These are phyloP conservation scores for Termitomyces heimii DNA, from an alignment of 768 basidiomycete genomes.

Conservation along the genomic window DNA sequence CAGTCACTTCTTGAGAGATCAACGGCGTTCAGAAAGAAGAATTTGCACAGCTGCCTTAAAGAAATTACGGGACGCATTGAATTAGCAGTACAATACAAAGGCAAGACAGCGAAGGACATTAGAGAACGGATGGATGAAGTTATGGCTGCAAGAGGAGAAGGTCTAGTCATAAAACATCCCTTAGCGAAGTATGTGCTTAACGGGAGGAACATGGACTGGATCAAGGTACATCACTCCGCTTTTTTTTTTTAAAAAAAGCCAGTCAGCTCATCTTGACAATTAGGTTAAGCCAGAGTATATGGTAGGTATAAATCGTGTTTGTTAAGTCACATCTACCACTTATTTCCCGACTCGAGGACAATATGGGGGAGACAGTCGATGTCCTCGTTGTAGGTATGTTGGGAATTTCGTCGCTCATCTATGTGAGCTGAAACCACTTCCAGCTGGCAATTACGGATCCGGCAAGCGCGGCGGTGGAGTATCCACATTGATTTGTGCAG, in stretches of 20 bases:
- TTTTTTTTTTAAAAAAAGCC: no score
- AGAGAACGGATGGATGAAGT: slow-evolving; percentile 74
- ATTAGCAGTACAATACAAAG: slow-evolving; percentile 64
- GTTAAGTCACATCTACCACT: neutral
- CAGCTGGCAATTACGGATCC: slow-evolving; percentile 84
- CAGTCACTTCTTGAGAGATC: slow-evolving; percentile 68
- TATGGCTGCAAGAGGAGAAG: slow-evolving; percentile 85
- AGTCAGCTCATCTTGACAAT: neutral
- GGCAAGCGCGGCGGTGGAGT: slow-evolving; percentile 85
- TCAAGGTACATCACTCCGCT: slow-evolving; percentile 52
- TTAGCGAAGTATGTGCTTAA: slow-evolving; percentile 77
- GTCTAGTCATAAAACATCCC: slow-evolving; percentile 87
- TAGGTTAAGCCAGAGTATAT: slow-evolving; percentile 86
- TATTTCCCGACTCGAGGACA: slow-evolving; percentile 48
- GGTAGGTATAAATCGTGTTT: slow-evolving; percentile 32
- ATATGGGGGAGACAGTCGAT: slow-evolving; percentile 90
- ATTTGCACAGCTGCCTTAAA: slow-evolving; percentile 62
- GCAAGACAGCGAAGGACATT: slow-evolving; percentile 78
- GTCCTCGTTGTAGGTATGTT: slow-evolving; percentile 79
- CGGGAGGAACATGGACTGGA: slow-evolving; percentile 87
- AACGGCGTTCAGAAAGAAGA: slow-evolving; percentile 71
- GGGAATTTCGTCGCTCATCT: neutral
- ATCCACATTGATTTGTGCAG: slow-evolving; percentile 85
- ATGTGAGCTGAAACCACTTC: neutral
- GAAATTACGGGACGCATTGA: slow-evolving; percentile 78